Evolutionary conservation across 2,329 filamentous ascomycete genomes (phyloP).

Genomic region (Talaromyces pinophilus): DNA sequence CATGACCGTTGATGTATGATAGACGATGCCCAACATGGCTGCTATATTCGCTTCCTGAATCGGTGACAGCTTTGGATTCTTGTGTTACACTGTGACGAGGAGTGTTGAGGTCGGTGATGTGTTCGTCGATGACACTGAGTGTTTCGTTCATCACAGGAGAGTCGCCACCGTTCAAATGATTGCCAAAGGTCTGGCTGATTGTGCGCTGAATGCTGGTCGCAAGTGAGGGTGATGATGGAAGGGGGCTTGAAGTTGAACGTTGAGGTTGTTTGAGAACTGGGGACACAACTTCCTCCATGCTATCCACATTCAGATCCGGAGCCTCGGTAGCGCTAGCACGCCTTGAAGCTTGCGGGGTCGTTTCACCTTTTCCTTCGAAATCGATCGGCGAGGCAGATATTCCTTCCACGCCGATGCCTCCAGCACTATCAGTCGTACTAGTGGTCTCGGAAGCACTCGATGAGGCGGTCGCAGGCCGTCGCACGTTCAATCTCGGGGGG

Average conservation of each 20-base stretch:
- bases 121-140: slow-evolving; percentile 92
- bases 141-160: slow-evolving; percentile 91
- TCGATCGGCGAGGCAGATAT: slow-evolving; percentile 15
- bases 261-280: slow-evolving; percentile 31
- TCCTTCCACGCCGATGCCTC: slow-evolving; percentile 1
- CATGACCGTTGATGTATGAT: slow-evolving; percentile 90
- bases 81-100: slow-evolving; percentile 58
- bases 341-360: slow-evolving; percentile 45
- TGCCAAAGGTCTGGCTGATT: slow-evolving; percentile 50
- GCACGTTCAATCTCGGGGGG: slow-evolving; percentile 31
- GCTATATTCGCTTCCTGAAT: slow-evolving; percentile 90
- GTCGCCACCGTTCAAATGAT: slow-evolving; percentile 57
- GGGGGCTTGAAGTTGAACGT: slow-evolving; percentile 40
- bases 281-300: slow-evolving; percentile 23
- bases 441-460: slow-evolving; percentile 24
- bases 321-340: slow-evolving; percentile 39
- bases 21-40: slow-evolving; percentile 72
- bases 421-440: slow-evolving; percentile 8
- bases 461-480: slow-evolving; percentile 26
- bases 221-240: slow-evolving; percentile 38
- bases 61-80: slow-evolving; percentile 60
- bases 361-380: slow-evolving; percentile 34
- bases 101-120: slow-evolving; percentile 82
- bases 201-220: slow-evolving; percentile 46
- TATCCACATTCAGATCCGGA: slow-evolving; percentile 28